A percentile compares a stretch with the other conserved stretches of the same genome.
phyloP scores from a whole-genome alignment of 2,329 filamentous ascomycete species.

The Hymenoscyphus fructigenus region DNA sequence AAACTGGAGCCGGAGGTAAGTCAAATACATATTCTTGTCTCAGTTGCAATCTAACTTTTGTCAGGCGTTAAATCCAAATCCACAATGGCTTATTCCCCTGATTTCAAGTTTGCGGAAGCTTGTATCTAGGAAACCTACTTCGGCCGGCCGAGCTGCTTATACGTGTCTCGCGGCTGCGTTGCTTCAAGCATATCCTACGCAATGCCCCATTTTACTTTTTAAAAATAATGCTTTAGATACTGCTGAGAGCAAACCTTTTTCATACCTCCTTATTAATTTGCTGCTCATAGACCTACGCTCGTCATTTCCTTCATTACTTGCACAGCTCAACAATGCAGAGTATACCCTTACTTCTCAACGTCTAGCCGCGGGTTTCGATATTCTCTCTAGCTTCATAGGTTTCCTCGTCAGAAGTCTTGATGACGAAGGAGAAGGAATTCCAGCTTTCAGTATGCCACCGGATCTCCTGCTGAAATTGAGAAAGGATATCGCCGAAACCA shows the following conservation, averaged over 20 bases:
- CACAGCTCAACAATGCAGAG: constrained; percentile 53
- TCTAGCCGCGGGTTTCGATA: constrained; percentile 60
- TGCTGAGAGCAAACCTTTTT: constrained; percentile 50
- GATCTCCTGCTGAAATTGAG: constrained; percentile 62
- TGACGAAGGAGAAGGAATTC: constrained; percentile 36
- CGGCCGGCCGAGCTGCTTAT: constrained; percentile 56
- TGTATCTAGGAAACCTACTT: constrained; percentile 54
- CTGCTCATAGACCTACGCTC: constrained; percentile 65
- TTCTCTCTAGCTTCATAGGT: constrained; percentile 59
- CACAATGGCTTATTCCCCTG: constrained; percentile 53
- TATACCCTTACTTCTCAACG: constrained; percentile 53
- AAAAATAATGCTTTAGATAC: constrained; percentile 36
- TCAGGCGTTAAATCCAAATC: constrained; percentile 49
- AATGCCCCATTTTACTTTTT: constrained; percentile 53
- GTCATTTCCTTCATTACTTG: constrained; percentile 59
- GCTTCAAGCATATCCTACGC: constrained; percentile 53
- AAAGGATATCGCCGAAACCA: constrained; percentile 59
- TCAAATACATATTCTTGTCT: constrained; percentile 8
- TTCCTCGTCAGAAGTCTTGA: constrained; percentile 56
- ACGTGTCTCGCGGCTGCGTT: constrained; percentile 58
- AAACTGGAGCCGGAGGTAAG: constrained; percentile 50
- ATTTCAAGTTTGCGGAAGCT: constrained; percentile 52
- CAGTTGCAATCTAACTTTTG: background rate
- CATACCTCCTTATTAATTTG: constrained; percentile 64
- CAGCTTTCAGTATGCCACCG: constrained; percentile 49